These are phyloP conservation scores for Paramyrothecium sp. DNA, from an alignment of 2,329 filamentous ascomycete genomes.

Conservation along the genomic window DNA sequence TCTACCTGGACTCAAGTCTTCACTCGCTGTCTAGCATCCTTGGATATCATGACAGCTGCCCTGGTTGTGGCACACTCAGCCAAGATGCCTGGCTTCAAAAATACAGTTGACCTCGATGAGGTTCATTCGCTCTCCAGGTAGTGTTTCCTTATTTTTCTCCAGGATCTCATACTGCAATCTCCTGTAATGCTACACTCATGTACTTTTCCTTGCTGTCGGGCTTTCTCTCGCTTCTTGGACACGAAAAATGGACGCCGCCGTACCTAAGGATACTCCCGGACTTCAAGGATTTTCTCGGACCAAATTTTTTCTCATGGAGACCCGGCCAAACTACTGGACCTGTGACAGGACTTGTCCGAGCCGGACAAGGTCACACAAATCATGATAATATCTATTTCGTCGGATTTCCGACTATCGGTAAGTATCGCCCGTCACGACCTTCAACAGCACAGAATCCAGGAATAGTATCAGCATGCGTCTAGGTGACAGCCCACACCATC, in stretches of 20 bases:
- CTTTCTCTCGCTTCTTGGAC: conserved; percentile 10
- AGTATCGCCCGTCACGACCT: conserved; percentile 32
- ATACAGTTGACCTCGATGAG: conserved; percentile 54
- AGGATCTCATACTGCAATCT: conserved; percentile 30
- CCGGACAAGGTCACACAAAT: conserved; percentile 29
- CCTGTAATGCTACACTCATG: conserved; percentile 26
- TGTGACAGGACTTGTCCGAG: conserved; percentile 25
- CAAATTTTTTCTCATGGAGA: conserved; percentile 10
- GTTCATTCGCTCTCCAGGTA: conserved; percentile 62
- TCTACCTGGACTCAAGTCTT: background rate
- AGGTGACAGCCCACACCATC: conserved; percentile 16
- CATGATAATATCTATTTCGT: conserved; percentile 15
- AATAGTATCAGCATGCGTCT: background rate
- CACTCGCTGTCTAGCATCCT: background rate
- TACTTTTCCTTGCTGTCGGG: conserved; percentile 22
- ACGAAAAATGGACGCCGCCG: conserved; percentile 2
- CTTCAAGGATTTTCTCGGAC: conserved; percentile 9
- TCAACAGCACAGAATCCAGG: background rate
- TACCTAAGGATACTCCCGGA: conserved; percentile 9
- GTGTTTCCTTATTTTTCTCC: conserved; percentile 47
- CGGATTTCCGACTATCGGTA: conserved; percentile 24
- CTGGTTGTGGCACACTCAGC: conserved; percentile 45
- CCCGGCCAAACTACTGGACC: conserved; percentile 8
- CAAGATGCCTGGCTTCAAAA: conserved; percentile 54
- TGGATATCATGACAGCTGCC: conserved; percentile 42